Base-by-base conservation (phyloP, 768 basidiomycete genomes). In the Paxillus involutus region DNA sequence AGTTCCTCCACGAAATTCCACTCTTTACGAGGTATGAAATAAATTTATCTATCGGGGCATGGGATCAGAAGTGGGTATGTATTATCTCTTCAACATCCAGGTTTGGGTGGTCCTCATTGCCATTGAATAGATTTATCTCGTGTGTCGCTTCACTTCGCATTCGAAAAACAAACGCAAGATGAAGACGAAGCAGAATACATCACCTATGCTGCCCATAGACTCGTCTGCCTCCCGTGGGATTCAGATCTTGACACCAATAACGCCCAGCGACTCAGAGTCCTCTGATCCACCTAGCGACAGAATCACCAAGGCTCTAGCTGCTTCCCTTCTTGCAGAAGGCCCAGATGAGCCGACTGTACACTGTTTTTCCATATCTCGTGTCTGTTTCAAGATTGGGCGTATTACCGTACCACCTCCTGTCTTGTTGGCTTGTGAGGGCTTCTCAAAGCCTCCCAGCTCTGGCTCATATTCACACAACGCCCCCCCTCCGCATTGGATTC, bases 361-460 rank as follows among this genome's bases (percentile, higher is more conserved):
- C 67, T 84, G 85, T 58, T 64, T 88, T 55, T 71, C 77, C 51
- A 69, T 90, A 56, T 83, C 81, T 30, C 83, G 80, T 53, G 52
- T 80, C 17, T 87, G 85, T 64, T 87, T 82, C 77, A 90, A 90
- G 65, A 64, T 81, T 26, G 84, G 84, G 1, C 78, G 86, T 2
- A 84, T 89, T 57, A 89, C 86, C 12, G 78, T 90, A 47, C 87
- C 88, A 2, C 88, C 88, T 35, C 74, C 76, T 7, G 60, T 90
- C 54, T 80, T 80, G 13, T 63, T 87, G 43, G 83, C 82, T 2
- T 55, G 71, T 10, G 82, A 84, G 53, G 88, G 88, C 0, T 80
- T 85, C 59, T 63, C 56, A 41, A 51, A 56, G 8, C 61, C 68
- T 3, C 57, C 60, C 0, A n/a, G 40, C 11, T 42, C 40, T 12